A percentile compares a stretch with the other conserved stretches of the same genome.
phyloP scores from a whole-genome alignment of 2,329 filamentous ascomycete species.

The Ceratocystis harringtonii region DNA sequence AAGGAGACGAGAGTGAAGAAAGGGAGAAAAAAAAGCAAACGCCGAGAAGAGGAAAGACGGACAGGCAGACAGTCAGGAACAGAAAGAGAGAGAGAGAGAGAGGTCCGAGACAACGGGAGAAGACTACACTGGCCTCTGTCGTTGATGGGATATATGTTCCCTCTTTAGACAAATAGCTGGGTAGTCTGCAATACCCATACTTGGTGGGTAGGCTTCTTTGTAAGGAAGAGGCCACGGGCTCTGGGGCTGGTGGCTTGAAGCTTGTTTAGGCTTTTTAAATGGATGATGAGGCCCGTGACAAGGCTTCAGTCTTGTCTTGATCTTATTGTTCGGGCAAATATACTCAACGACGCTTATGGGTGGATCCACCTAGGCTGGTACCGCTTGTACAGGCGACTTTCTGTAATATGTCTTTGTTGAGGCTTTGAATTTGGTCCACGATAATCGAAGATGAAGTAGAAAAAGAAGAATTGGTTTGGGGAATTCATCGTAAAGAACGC shows the following conservation, averaged over 20 bases:
- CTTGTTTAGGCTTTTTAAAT: background rate
- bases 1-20: background rate
- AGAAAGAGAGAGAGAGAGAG: background rate
- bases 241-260: background rate
- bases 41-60: background rate
- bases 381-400: background rate
- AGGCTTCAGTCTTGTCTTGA: no score
- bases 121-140: background rate
- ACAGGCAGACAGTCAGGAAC: background rate
- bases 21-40: background rate
- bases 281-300: background rate
- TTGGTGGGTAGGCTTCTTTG: background rate
- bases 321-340: background rate
- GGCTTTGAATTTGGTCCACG: no score
- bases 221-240: constrained; percentile 14
- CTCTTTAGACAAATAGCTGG: background rate
- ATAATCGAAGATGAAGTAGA: no score
- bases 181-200: background rate
- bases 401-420: background rate
- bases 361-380: background rate
- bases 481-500: no score
- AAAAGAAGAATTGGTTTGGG: no score
- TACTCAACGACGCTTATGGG: background rate
- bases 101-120: no score
- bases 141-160: background rate